Evolutionary conservation across 257 asterid species (phyloP).

Genomic region (Eucommia ulmoides): DNA sequence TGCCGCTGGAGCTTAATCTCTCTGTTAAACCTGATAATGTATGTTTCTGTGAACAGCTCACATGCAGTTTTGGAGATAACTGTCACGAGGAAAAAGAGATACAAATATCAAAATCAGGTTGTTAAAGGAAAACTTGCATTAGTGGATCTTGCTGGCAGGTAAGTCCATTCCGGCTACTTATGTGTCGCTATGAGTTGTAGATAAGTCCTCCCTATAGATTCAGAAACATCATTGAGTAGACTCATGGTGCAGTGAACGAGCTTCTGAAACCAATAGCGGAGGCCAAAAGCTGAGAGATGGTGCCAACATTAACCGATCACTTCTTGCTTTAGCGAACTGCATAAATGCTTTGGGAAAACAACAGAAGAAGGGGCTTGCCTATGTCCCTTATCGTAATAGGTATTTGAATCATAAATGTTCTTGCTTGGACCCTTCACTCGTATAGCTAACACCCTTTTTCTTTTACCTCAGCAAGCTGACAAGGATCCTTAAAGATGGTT

Average conservation of each 20-base stretch:
- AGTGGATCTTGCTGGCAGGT: conserved; percentile 99
- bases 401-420: conserved; percentile 11
- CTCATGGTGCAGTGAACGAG: conserved; percentile 69
- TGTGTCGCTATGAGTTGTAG: too few species aligned
- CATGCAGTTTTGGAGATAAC: conserved; percentile 93
- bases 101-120: conserved; percentile 65
- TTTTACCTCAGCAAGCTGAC: conserved; percentile 71
- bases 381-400: conserved; percentile 98
- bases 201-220: conserved; percentile 21
- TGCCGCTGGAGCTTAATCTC: conserved; percentile 5
- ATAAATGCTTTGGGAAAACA: conserved; percentile 93
- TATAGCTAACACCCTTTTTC: conserved; percentile 16
- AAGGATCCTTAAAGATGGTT: conserved; percentile 92
- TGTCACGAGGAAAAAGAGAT: conserved; percentile 56
- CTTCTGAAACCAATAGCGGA: conserved; percentile 86
- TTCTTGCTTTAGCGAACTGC: conserved; percentile 97
- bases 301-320: conserved; percentile 85
- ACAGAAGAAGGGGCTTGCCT: conserved; percentile 93
- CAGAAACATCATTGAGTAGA: conserved; percentile 8
- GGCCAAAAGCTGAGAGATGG: conserved; percentile 97
- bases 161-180: conserved; percentile 10
- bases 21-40: conserved; percentile 10
- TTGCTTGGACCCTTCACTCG: conserved; percentile 7
- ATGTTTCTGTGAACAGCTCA: conserved; percentile 41
- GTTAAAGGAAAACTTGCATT: conserved; percentile 82